Percentiles rank a stretch among this genome's conserved stretches.
Evolutionary conservation across 2,329 filamentous ascomycete genomes (phyloP).

Genomic region (Colletotrichum sp.): DNA sequence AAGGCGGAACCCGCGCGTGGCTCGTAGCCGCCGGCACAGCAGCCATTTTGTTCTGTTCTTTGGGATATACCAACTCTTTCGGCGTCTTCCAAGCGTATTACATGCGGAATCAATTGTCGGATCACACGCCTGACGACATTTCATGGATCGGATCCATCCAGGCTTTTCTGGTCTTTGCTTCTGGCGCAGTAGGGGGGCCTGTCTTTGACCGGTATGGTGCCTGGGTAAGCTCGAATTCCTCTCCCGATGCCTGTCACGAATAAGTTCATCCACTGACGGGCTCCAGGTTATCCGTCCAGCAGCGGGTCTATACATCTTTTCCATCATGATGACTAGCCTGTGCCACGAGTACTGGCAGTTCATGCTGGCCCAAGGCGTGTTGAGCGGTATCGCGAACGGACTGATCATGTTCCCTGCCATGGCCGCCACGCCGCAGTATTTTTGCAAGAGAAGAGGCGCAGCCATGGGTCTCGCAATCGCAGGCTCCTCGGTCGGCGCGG

Average conservation of each 20-base stretch:
- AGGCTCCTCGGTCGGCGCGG: conserved; percentile 47
- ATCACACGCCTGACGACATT: conserved; percentile 27
- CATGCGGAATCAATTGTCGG: conserved; percentile 26
- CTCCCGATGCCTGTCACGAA: background rate
- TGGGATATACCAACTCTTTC: conserved; percentile 31
- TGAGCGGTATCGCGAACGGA: conserved; percentile 37
- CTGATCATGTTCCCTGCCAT: conserved; percentile 41
- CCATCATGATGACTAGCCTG: conserved; percentile 38
- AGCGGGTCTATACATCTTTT: conserved; percentile 24
- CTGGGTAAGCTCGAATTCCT: background rate
- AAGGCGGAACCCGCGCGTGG: conserved; percentile 44
- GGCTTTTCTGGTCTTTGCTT: conserved; percentile 28
- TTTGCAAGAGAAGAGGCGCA: conserved; percentile 39
- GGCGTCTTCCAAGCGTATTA: conserved; percentile 32
- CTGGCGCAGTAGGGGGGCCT: conserved; percentile 22
- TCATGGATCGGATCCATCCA: conserved; percentile 31
- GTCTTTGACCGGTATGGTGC: conserved; percentile 26
- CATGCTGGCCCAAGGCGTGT: conserved; percentile 43
- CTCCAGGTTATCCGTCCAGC: conserved; percentile 24
- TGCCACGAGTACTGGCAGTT: conserved; percentile 44
- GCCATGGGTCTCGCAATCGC: conserved; percentile 42
- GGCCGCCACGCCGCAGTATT: conserved; percentile 41
- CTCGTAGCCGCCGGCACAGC: conserved; percentile 41
- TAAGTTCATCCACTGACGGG: background rate
- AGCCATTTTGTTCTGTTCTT: conserved; percentile 34